A percentile compares a stretch with the other conserved stretches of the same genome.
Evolutionary conservation across 176 grass and related monocot genomes (phyloP).

Genomic region (Oryza longistaminata): DNA sequence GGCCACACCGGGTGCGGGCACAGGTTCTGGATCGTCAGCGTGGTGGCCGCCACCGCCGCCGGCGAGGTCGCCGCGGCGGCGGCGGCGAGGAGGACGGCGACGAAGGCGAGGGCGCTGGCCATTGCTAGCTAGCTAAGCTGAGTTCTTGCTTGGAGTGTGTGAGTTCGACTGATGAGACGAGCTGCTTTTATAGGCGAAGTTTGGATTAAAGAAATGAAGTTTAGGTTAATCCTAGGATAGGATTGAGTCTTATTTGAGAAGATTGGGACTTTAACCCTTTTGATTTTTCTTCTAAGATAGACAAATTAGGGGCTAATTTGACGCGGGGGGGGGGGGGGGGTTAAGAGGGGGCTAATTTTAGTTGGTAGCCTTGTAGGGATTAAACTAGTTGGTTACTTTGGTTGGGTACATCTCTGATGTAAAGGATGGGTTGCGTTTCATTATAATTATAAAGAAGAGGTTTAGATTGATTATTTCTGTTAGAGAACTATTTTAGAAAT

Average conservation of each 20-base stretch:
- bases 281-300: neutral
- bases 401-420: too few species aligned
- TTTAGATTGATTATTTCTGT: too few species aligned
- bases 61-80: slow-evolving; percentile 4
- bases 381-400: too few species aligned
- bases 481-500: too few species aligned
- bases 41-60: slow-evolving; percentile 17
- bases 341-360: neutral
- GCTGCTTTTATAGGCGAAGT: neutral
- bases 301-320: neutral
- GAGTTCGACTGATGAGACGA: neutral
- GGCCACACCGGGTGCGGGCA: slow-evolving; percentile 55
- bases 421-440: too few species aligned
- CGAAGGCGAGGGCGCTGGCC: slow-evolving; percentile 3
- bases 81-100: neutral
- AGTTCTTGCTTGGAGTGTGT: neutral
- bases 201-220: neutral
- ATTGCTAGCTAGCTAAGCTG: neutral
- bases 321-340: too few species aligned
- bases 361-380: too few species aligned
- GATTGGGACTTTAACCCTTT: neutral
- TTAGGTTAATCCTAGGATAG: neutral
- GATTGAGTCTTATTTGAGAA: neutral
- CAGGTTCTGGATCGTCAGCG: slow-evolving; percentile 53
- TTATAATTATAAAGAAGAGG: too few species aligned